These are phyloP conservation scores for Cercospora janseana DNA, from an alignment of 2,329 filamentous ascomycete species.

Conservation along the genomic window DNA sequence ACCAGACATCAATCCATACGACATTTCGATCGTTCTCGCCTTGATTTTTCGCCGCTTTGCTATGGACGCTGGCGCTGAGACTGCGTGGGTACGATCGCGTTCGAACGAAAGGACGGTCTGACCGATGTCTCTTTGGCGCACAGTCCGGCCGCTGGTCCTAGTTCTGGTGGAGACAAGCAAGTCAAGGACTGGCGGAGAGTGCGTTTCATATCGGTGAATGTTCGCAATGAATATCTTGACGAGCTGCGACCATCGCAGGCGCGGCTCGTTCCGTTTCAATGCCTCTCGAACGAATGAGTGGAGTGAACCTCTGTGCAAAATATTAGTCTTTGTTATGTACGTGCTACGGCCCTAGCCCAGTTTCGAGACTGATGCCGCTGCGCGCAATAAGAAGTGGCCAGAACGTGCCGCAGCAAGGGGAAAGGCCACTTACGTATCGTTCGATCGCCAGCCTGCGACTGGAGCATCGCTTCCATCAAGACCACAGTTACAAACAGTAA, in stretches of 20 bases:
- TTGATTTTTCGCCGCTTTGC: constrained; percentile 1
- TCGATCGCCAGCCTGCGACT: constrained; percentile 9
- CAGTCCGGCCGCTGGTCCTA: not conserved
- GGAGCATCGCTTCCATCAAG: not conserved
- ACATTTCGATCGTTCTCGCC: not conserved
- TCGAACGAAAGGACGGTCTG: not conserved
- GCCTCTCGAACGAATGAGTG: too few species aligned
- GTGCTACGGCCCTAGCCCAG: too few species aligned
- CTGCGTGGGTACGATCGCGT: not conserved
- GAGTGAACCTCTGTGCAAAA: too few species aligned
- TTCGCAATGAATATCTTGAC: not conserved
- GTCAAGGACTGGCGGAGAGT: not conserved
- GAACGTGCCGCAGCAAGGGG: too few species aligned
- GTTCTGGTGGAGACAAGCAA: not conserved
- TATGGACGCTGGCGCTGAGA: not conserved
- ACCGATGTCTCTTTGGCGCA: not conserved
- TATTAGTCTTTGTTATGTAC: too few species aligned
- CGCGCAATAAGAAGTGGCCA: too few species aligned
- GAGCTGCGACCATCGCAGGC: not conserved
- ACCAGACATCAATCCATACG: constrained; percentile 1
- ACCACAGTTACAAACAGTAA: constrained; percentile 16
- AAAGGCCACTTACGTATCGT: not conserved
- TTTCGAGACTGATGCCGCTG: too few species aligned
- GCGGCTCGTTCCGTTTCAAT: too few species aligned
- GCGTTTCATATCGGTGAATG: too few species aligned